Percentiles rank a stretch among this genome's conserved stretches.
phyloP scores from a whole-genome alignment of 1,284 basidiomycete species.

The Volvariella surrecta region DNA sequence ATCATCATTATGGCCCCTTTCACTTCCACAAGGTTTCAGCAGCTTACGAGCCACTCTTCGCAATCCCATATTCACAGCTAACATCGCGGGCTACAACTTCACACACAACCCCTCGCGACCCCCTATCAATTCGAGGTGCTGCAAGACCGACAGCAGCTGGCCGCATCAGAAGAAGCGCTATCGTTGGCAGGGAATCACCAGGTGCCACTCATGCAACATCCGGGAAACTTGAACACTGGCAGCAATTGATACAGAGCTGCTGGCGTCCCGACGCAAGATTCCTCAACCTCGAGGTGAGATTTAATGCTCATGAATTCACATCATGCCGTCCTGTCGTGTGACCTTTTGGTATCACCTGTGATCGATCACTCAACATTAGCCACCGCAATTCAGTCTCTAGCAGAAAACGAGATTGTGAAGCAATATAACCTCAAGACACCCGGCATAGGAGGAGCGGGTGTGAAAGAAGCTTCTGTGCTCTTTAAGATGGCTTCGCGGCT shows the following conservation, averaged over 20 bases:
- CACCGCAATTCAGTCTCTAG: slow-evolving; percentile 33
- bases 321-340: slow-evolving; percentile 2
- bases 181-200: slow-evolving; percentile 20
- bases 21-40: not conserved
- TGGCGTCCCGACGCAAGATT: slow-evolving; percentile 63
- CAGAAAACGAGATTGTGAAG: slow-evolving; percentile 64
- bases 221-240: slow-evolving; percentile 56
- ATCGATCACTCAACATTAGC: slow-evolving; percentile 3
- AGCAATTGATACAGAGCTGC: slow-evolving; percentile 58
- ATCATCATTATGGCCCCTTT: slow-evolving; percentile 18
- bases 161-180: slow-evolving; percentile 49
- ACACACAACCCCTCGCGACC: slow-evolving; percentile 31
- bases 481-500: slow-evolving; percentile 80
- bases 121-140: slow-evolving; percentile 48
- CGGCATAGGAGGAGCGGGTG: slow-evolving; percentile 49
- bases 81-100: slow-evolving; percentile 22
- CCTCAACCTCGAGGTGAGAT: slow-evolving; percentile 70
- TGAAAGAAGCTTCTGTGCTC: slow-evolving; percentile 68
- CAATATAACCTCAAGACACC: slow-evolving; percentile 60
- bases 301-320: not conserved
- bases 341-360: not conserved
- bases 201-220: slow-evolving; percentile 1
- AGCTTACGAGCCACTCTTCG: not conserved
- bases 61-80: slow-evolving; percentile 22
- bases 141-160: slow-evolving; percentile 35